A percentile compares a stretch with the other conserved stretches of the same genome.
These are phyloP conservation scores for Spathaspora gorwiae DNA, from an alignment of 805 yeast genomes.

Conservation along the genomic window DNA sequence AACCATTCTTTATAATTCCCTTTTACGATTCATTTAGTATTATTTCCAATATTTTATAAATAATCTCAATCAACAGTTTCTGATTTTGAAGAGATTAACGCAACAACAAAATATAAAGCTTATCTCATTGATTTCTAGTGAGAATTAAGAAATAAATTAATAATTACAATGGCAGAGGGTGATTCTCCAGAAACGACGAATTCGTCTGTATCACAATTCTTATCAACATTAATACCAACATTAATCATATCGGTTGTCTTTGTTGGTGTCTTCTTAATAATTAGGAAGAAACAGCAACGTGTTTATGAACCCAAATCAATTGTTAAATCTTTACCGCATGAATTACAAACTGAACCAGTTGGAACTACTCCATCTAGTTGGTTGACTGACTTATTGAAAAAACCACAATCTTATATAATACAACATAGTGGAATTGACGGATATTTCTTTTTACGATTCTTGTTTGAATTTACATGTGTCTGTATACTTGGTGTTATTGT, in stretches of 20 bases:
- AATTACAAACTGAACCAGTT: conserved; percentile 39
- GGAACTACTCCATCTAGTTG: conserved; percentile 50
- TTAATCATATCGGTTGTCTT: conserved; percentile 40
- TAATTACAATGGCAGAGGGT: neutral
- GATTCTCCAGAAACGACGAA: conserved; percentile 8
- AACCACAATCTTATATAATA: conserved; percentile 58
- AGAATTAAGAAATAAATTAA: too few relatives aligned
- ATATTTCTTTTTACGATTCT: conserved; percentile 64
- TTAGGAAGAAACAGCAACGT: conserved; percentile 41
- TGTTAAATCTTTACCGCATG: conserved; percentile 44
- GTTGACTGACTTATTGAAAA: conserved; percentile 46
- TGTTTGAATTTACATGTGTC: conserved; percentile 50
- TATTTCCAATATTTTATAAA: too few relatives aligned
- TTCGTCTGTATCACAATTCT: conserved; percentile 47
- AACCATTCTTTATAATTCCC: too few relatives aligned
- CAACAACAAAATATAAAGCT: too few relatives aligned
- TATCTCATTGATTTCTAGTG: too few relatives aligned
- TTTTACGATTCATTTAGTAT: too few relatives aligned
- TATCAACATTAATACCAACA: conserved; percentile 45
- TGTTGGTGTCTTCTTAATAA: conserved; percentile 30
- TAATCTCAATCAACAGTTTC: too few relatives aligned
- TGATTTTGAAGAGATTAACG: too few relatives aligned
- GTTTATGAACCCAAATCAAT: conserved; percentile 51
- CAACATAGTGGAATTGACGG: conserved; percentile 77
- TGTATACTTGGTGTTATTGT: conserved; percentile 52